Evolutionary conservation across 176 grass and related monocot species (phyloP), one percentile per base, ranked within the genome.

Genomic region (Eleusine coracana): DNA sequence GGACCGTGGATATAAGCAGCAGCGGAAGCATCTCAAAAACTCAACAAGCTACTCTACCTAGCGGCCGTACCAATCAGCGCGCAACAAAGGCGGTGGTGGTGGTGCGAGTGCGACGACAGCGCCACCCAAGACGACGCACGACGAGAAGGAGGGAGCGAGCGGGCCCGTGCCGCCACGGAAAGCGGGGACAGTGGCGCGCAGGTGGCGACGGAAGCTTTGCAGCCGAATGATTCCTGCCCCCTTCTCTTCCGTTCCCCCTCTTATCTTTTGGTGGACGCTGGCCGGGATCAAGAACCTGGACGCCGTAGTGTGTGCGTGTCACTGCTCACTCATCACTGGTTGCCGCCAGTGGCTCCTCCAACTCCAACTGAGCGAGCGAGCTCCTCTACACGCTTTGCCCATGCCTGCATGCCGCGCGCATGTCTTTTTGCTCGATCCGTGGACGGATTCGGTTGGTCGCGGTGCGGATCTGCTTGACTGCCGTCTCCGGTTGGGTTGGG

Each of bases 1-100:
- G 84, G 80, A 90, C 23, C 25, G 88, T 90, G 80, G 88, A 90
- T 90, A 87, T 90, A 90, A 90, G 84, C 51, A 90, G 88, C 70
- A 90, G 88, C 0, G 80, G 84, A 46, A 90, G 84, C 88, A 90
- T 90, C 88, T 86, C 83, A 48, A 0, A 17, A 16, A 18, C 41
- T 45, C 10, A 50, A 50, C 16, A 18, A 54, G 16, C 25, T 25
- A 25, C 25, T 25, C 25, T 25, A 25, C 25, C 25, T 49, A 28
- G 48, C 27, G 4, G 45, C 14, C 20, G 55, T 76, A 63, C 56
- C 40, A 78, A 78, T 49, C 61, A 79, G 61, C 28, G 12, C 10
- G 9, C 3, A 68, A 3, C 63, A 37, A 68, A 71, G 66, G 37
- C 50, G 71, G 81, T 27, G 70, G 59, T 58, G 38, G 69, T 84